Percentiles rank a stretch among this genome's conserved stretches.
Conservation (phyloP, 2,329 filamentous ascomycete species). For the Neofusicoccum cordaticola region DNA sequence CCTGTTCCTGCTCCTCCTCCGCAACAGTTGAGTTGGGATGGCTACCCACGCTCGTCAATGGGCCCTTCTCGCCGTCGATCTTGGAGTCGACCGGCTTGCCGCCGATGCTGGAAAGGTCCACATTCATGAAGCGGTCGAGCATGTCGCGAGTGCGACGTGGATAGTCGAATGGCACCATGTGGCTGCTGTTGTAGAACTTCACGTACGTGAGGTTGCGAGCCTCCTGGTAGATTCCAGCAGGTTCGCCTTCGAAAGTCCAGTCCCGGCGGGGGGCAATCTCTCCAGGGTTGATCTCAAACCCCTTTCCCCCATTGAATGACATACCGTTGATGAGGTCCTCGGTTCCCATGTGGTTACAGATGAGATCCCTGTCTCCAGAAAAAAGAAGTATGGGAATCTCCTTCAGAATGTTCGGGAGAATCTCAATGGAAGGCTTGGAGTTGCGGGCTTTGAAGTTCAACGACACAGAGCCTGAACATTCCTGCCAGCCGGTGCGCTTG, state of each 20-base stretch:
- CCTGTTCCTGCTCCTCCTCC: slow-evolving; percentile 66
- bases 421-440: slow-evolving; percentile 68
- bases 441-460: slow-evolving; percentile 66
- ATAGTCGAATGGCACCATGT: slow-evolving; percentile 97
- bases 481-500: slow-evolving; percentile 84
- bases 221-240: slow-evolving; percentile 88
- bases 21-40: slow-evolving; percentile 66
- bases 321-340: slow-evolving; percentile 87
- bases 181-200: slow-evolving; percentile 89
- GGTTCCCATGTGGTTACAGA: slow-evolving; percentile 95
- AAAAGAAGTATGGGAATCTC: slow-evolving; percentile 81
- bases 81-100: slow-evolving; percentile 73
- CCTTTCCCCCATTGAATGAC: slow-evolving; percentile 86
- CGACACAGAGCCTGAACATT: slow-evolving; percentile 81
- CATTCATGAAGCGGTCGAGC: slow-evolving; percentile 92
- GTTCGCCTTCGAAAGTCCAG: slow-evolving; percentile 89
- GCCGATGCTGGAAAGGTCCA: slow-evolving; percentile 87
- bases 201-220: slow-evolving; percentile 95
- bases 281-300: slow-evolving; percentile 83
- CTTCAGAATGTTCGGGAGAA: slow-evolving; percentile 75
- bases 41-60: slow-evolving; percentile 72
- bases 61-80: slow-evolving; percentile 81
- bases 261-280: slow-evolving; percentile 88
- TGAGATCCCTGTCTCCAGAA: slow-evolving; percentile 88
- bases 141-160: slow-evolving; percentile 86